Base-by-base conservation (phyloP, 2,329 filamentous ascomycete species). In the Monilinia polystroma region DNA sequence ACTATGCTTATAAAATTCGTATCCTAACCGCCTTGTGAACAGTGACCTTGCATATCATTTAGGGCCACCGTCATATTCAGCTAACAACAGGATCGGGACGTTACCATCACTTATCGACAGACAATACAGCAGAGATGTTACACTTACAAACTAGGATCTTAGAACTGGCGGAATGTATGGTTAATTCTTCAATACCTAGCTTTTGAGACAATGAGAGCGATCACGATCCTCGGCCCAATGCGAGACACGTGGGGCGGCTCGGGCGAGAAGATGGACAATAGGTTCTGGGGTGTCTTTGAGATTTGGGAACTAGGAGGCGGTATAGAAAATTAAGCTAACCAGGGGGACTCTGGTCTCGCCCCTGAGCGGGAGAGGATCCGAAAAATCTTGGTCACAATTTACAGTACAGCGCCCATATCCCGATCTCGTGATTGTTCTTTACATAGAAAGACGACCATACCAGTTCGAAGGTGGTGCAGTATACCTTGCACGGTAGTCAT, bases 341-440 rank as follows among this genome's bases (percentile, higher is more conserved):
- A 60, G 58, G 58, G 57, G 53, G 38, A 58, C 26, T 67, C 29
- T 67, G 66, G 55, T 59, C 26, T 45, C 56, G 52, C 47, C 57
- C 63, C 63, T 65, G 55, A 66, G 55, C 66, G 68, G 68, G 55
- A 68, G 60, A 67, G 52, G n/a, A 58, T 51, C 64, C 60, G 67
- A 60, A 63, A 55, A 62, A 63, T 62, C 68, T 57, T 65, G 32
- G n/a, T 26, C 41, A 41, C 60, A 26, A 45, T n/a, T n/a, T 35
- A 35, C 32, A 35, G 32, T 26, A 38, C 41, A 35, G 56, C 18
- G 54, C 45, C 18, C 32, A 52, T 26, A 38, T n/a, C 45, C 32
- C 12, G 43, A 49, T 38, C 43, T 38, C 41, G 63, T 65, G 54
- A 65, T 52, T 63, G 4, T 64, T 64, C 51, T 55, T 45, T 45